Evolutionary conservation across 768 basidiomycete species (phyloP).

Genomic region (Gymnopilus dilepis): DNA sequence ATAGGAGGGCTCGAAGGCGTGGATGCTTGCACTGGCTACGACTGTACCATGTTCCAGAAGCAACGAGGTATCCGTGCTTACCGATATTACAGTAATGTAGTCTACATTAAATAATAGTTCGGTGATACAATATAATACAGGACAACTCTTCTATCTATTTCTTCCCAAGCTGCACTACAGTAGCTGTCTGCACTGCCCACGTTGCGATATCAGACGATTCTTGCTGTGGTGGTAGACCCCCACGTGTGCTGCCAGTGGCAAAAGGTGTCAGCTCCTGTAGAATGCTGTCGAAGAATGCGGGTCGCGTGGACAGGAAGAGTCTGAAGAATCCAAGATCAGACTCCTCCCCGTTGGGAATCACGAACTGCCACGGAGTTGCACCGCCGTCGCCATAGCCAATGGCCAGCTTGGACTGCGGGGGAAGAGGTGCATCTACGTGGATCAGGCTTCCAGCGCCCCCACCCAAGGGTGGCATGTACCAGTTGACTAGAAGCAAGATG

Average conservation of each 20-base stretch:
- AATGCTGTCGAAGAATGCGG: slow-evolving; percentile 40
- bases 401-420: slow-evolving; percentile 31
- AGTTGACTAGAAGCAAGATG: slow-evolving; percentile 22
- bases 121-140: background rate
- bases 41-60: no score
- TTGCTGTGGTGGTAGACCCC: background rate
- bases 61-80: no score
- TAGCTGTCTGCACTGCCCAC: slow-evolving; percentile 12
- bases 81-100: no score
- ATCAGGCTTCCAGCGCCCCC: slow-evolving; percentile 28
- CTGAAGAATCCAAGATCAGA: slow-evolving; percentile 50
- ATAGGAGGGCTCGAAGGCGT: no score
- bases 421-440: slow-evolving; percentile 32
- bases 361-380: slow-evolving; percentile 36
- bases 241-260: background rate
- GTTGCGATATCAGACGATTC: background rate
- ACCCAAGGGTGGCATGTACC: slow-evolving; percentile 35
- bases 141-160: background rate
- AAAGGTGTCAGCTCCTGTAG: slow-evolving; percentile 25
- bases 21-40: no score
- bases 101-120: background rate
- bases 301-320: slow-evolving; percentile 43
- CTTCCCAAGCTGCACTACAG: background rate
- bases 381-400: slow-evolving; percentile 49
- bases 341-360: slow-evolving; percentile 33